A percentile compares a stretch with the other conserved stretches of the same genome.
phyloP scores from a whole-genome alignment of 768 basidiomycete genomes.

The Kondoa malvinella region DNA sequence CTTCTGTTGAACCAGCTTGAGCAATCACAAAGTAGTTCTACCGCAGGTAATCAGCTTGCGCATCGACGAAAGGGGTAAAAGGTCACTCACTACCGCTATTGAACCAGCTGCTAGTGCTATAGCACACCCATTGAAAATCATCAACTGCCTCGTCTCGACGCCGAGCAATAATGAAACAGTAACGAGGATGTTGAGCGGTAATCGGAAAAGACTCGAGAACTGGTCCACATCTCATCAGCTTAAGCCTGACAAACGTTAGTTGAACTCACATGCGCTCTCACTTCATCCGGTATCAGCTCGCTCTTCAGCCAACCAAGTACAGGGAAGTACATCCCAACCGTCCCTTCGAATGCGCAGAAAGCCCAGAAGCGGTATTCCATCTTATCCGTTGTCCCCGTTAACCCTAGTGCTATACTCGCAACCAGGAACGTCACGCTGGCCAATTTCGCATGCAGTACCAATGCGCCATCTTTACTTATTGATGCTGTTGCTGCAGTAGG shows the following conservation, averaged over 20 bases:
- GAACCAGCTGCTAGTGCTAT: background rate
- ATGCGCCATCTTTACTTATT: background rate
- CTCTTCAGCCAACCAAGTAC: constrained; percentile 13
- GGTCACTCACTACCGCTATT: background rate
- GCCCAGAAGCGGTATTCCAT: constrained; percentile 18
- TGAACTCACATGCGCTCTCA: constrained; percentile 14
- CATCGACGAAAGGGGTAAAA: background rate
- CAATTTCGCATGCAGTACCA: constrained; percentile 12
- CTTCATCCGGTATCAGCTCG: constrained; percentile 17
- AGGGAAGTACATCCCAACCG: constrained; percentile 19
- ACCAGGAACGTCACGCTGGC: constrained; percentile 4
- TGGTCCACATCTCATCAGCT: background rate
- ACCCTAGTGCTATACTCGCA: constrained; percentile 11
- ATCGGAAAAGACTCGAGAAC: constrained; percentile 17
- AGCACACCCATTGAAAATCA: constrained; percentile 11
- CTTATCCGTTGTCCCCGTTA: background rate
- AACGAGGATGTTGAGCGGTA: constrained; percentile 18
- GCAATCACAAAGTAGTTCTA: background rate
- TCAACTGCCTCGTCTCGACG: constrained; percentile 13
- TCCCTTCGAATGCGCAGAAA: constrained; percentile 18
- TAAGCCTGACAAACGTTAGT: background rate
- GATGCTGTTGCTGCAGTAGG: background rate
- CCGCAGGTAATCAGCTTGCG: too few relatives aligned
- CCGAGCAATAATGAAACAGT: constrained; percentile 14
- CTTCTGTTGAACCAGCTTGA: background rate